These are phyloP conservation scores for Gossypium stocksii DNA, from an alignment of 345 rosid genomes.

Conservation along the genomic window DNA sequence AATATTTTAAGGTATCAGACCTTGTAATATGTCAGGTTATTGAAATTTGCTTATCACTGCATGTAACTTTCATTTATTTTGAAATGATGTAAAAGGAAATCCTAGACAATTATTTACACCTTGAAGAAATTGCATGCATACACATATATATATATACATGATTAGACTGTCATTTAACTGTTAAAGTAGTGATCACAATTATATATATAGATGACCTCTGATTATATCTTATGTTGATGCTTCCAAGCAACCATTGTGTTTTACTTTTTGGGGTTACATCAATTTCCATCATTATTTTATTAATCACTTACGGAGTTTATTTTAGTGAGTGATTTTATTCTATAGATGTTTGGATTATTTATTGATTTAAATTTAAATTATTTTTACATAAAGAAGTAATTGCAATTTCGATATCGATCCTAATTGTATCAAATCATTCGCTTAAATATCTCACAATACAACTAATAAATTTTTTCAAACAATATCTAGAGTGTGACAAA, in stretches of 20 bases:
- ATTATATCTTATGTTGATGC: conserved; percentile 13
- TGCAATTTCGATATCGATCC: accelerated
- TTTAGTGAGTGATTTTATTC: too few relatives aligned
- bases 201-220: not conserved
- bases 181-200: not conserved
- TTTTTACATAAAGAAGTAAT: accelerated
- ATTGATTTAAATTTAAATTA: too few relatives aligned
- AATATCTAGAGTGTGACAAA: too few relatives aligned
- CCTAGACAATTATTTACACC: too few relatives aligned
- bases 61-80: not conserved
- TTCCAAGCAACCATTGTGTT: conserved; percentile 29
- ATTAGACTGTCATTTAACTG: not conserved
- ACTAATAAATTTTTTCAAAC: accelerated
- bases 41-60: not conserved
- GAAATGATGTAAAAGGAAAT: too few relatives aligned
- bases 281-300: not conserved
- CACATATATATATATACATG: too few relatives aligned
- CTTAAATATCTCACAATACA: accelerated
- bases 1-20: too few relatives aligned
- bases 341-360: accelerated
- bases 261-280: conserved; percentile 4
- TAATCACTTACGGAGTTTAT: too few relatives aligned
- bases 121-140: too few relatives aligned
- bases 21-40: not conserved
- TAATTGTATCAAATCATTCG: too few relatives aligned